Conservation (phyloP, 225 moss, liverwort and hornwort species). For the Sphagnum contortum region DNA sequence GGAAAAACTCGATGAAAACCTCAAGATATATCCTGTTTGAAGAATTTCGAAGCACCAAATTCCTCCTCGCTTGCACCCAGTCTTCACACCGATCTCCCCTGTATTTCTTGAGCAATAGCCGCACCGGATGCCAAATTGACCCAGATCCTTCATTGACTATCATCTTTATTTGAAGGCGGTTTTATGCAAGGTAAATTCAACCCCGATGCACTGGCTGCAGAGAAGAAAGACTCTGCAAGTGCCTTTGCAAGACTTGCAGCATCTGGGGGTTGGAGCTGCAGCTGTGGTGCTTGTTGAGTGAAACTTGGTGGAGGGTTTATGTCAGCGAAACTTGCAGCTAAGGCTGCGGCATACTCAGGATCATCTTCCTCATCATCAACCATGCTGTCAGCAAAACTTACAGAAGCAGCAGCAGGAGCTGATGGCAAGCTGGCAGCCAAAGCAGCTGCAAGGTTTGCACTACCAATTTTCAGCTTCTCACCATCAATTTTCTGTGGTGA, state of each 20-base stretch:
- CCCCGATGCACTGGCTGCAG: conserved; percentile 38
- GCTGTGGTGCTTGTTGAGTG: background rate
- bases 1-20: too few species aligned
- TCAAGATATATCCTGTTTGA: too few species aligned
- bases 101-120: too few species aligned
- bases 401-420: conserved; percentile 4
- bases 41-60: too few species aligned
- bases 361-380: conserved; percentile 11
- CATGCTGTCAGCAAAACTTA: conserved; percentile 8
- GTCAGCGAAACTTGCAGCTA: conserved; percentile 40
- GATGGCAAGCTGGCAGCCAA: conserved; percentile 36
- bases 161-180: background rate
- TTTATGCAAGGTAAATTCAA: conserved; percentile 11
- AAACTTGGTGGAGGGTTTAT: conserved; percentile 18
- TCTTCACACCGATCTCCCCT: too few species aligned
- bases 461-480: conserved; percentile 13
- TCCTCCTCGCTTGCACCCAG: too few species aligned
- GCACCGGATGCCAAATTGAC: too few species aligned
- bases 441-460: conserved; percentile 36
- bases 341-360: conserved; percentile 29
- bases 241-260: conserved; percentile 48
- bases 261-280: conserved; percentile 17
- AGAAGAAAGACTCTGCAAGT: conserved; percentile 43
- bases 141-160: too few species aligned
- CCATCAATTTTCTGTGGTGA: conserved; percentile 6